Base-by-base conservation (phyloP, 1,284 basidiomycete species). In the Somion occarium region DNA sequence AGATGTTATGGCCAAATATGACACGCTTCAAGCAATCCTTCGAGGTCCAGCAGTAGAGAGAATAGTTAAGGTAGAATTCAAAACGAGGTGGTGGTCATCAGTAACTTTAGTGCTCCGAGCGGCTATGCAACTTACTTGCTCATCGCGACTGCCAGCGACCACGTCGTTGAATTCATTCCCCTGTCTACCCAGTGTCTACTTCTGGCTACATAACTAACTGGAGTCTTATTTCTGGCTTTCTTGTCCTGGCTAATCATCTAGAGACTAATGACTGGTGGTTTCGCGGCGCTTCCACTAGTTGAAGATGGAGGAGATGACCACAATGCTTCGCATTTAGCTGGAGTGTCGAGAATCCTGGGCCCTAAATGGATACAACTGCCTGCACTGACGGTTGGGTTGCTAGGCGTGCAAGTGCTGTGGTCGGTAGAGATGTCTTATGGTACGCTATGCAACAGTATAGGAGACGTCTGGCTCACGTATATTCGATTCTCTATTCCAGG, bases 391-490 rank as follows among this genome's bases (percentile, higher is more conserved):
- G 63, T 93, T 19, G 88, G 90, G 1, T 72, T 93, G 54, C 69
- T 92, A 2, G 91, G 91, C 12, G 83, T 93, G 1, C 89, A 91
- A 64, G 82, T 91, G 57, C 81, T 93, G 50, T 95, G 92, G 92
- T 90, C 88, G 1, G 85, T 94, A 2, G 92, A 95, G 65, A 93
- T 95, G 89, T 88, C 88, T 1, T 93, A 93, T 61, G 90, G 88
- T 88, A 55, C 54, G 76, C 65, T 11, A n/a, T 39, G 12, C n/a
- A 34, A 34, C 30, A 34, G 7, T 34, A 7, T 15, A 24, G 34
- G 22, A 20, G 23, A 46, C 46, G 30, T 44, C 26, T 38, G 11
- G 19, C 11, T n/a, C 15, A 25, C 18, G 19, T 5, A 53, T 3
- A 30, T 41, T 13, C 43, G 15, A n/a, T n/a, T 46, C 20, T 27